Percentiles rank a stretch among this genome's conserved stretches.
Evolutionary conservation across 805 yeast species (phyloP).

Genomic region (Saccharomycopsis sp.): DNA sequence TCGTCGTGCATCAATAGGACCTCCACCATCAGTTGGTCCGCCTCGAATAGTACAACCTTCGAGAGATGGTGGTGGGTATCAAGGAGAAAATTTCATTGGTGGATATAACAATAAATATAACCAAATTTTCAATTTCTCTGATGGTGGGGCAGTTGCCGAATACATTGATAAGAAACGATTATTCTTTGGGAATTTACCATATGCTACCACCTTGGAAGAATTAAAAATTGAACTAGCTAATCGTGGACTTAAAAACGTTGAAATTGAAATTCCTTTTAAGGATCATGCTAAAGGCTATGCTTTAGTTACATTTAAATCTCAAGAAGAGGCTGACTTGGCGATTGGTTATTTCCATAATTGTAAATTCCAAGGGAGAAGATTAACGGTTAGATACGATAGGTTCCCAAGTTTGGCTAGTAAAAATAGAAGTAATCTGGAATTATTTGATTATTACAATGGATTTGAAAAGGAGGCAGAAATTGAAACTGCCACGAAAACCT

Average conservation of each 20-base stretch:
- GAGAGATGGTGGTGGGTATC: too few species aligned
- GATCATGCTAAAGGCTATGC: conserved; percentile 58
- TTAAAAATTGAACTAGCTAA: conserved; percentile 20
- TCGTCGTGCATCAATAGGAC: too few species aligned
- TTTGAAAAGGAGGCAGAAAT: not conserved
- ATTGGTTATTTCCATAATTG: conserved; percentile 44
- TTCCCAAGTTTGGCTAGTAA: conserved; percentile 31
- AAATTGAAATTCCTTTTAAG: conserved; percentile 35
- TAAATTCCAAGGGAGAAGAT: conserved; percentile 50
- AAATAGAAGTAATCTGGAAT: conserved; percentile 11
- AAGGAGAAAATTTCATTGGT: conserved; percentile 2
- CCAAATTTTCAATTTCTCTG: conserved; percentile 3
- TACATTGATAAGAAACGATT: conserved; percentile 37
- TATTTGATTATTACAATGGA: conserved; percentile 8
- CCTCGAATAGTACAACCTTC: not conserved
- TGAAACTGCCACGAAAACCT: not conserved
- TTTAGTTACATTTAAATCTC: conserved; percentile 44
- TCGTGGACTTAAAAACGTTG: conserved; percentile 4
- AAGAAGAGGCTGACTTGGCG: conserved; percentile 40
- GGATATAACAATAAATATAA: conserved; percentile 10
- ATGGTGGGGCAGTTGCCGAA: not conserved
- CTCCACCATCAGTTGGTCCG: too few species aligned
- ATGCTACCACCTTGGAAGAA: conserved; percentile 33
- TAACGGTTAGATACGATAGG: conserved; percentile 56
- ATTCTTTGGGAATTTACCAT: conserved; percentile 54